Percentiles rank a stretch among this genome's conserved stretches.
Evolutionary conservation across 805 yeast genomes (phyloP).

Genomic region (Metschnikowia kofuensis): DNA sequence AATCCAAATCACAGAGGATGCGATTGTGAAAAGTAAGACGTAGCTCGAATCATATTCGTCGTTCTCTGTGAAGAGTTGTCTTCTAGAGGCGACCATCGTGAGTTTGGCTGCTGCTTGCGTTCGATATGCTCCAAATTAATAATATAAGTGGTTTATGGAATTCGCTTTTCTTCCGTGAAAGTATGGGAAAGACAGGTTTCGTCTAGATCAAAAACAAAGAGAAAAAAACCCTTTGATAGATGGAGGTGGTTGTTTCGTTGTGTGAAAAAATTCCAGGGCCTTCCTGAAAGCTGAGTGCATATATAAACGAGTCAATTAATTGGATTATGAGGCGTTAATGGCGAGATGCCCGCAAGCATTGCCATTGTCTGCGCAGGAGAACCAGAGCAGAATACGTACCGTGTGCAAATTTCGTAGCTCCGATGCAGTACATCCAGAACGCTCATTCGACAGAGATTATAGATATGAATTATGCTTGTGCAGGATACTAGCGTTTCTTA

Average conservation of each 20-base stretch:
- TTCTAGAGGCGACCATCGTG: constrained; percentile 24
- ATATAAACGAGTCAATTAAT: constrained; percentile 6
- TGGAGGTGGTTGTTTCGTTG: too few species aligned
- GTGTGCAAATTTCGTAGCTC: background rate
- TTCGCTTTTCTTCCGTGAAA: background rate
- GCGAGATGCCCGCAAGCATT: constrained; percentile 5
- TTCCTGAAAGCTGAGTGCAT: background rate
- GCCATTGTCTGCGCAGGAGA: background rate
- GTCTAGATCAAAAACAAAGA: background rate
- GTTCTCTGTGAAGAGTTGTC: constrained; percentile 36
- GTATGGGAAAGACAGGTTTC: too few species aligned
- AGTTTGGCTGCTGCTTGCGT: background rate
- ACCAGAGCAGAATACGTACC: background rate
- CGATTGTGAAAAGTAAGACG: constrained; percentile 46
- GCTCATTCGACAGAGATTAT: constrained; percentile 19
- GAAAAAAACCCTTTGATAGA: too few species aligned
- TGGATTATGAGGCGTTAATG: constrained; percentile 2
- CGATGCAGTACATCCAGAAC: constrained; percentile 10
- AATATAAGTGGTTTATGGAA: background rate
- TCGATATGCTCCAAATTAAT: too few species aligned
- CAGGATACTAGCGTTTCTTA: constrained; percentile 1
- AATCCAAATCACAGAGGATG: constrained; percentile 72
- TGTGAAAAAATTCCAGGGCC: background rate
- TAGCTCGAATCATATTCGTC: constrained; percentile 20
- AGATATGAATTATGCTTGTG: constrained; percentile 4